Percentiles rank a stretch among this genome's conserved stretches.
Evolutionary conservation across 2,329 filamentous ascomycete genomes (phyloP).

Genomic region (Exophiala viscosa): DNA sequence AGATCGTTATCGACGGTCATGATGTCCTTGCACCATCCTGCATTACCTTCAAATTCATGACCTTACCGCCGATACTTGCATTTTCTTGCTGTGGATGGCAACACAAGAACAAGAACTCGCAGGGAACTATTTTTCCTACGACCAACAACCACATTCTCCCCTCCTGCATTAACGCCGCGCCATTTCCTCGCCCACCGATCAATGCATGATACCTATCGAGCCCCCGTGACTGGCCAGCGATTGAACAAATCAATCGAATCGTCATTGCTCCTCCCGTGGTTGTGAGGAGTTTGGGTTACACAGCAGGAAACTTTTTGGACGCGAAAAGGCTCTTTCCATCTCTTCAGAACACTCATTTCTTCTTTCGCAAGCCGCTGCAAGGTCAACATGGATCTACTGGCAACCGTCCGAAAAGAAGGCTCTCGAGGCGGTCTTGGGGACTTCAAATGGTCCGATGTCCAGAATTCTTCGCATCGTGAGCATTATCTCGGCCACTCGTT

Average conservation of each 20-base stretch:
- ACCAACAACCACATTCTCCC: not conserved
- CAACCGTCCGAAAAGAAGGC: slow-evolving; percentile 85
- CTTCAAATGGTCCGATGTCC: slow-evolving; percentile 95
- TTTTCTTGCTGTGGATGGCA: slow-evolving; percentile 16
- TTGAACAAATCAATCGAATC: slow-evolving; percentile 5
- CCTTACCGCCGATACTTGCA: slow-evolving; percentile 11
- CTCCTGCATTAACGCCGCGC: slow-evolving; percentile 5
- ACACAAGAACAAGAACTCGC: slow-evolving; percentile 8
- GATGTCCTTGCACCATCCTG: not conserved
- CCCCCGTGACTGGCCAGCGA: not conserved
- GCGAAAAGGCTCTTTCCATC: not conserved
- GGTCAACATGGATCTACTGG: slow-evolving; percentile 78
- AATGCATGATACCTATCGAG: slow-evolving; percentile 1
- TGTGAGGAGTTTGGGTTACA: slow-evolving; percentile 13
- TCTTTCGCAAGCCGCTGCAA: not conserved
- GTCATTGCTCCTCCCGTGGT: not conserved
- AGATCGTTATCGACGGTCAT: not conserved
- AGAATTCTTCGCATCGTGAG: slow-evolving; percentile 80
- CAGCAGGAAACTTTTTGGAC: slow-evolving; percentile 4
- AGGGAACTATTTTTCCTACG: not conserved
- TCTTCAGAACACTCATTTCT: slow-evolving; percentile 4
- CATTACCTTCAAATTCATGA: not conserved
- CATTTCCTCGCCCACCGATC: slow-evolving; percentile 1
- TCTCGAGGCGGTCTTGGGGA: slow-evolving; percentile 76
- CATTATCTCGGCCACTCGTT: slow-evolving; percentile 86